Percentiles rank a stretch among this genome's conserved stretches.
These are phyloP conservation scores for Ophiosphaerella korrae DNA, from an alignment of 2,329 filamentous ascomycete species.

Conservation along the genomic window DNA sequence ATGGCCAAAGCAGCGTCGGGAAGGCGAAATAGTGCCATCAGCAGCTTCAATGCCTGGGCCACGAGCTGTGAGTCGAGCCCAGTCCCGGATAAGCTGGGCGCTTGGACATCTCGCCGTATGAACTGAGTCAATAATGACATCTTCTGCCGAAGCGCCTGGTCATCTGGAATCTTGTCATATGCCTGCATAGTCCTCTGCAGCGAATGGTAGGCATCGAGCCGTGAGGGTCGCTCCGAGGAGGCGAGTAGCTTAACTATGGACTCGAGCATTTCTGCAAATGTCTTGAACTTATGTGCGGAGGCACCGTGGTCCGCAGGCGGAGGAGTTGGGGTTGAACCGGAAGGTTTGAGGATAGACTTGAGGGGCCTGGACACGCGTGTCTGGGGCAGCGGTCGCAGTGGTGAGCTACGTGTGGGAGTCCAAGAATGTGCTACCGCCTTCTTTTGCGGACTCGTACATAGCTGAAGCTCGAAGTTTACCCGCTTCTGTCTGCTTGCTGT, in stretches of 20 bases:
- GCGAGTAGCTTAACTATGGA: constrained; percentile 82
- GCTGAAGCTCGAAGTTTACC: constrained; percentile 69
- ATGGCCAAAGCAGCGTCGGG: constrained; percentile 72
- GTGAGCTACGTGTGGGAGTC: constrained; percentile 48
- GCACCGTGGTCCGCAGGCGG: constrained; percentile 45
- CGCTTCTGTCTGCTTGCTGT: constrained; percentile 43
- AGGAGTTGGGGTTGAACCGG: constrained; percentile 48
- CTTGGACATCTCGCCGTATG: constrained; percentile 78
- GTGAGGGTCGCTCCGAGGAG: constrained; percentile 71
- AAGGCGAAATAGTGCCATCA: constrained; percentile 77
- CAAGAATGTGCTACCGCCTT: constrained; percentile 27
- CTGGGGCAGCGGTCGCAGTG: constrained; percentile 54
- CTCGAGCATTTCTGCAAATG: constrained; percentile 80
- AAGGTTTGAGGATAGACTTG: constrained; percentile 84
- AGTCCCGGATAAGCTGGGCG: constrained; percentile 61
- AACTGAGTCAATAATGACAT: constrained; percentile 79
- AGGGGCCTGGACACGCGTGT: constrained; percentile 60
- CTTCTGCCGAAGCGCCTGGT: constrained; percentile 62
- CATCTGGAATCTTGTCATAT: constrained; percentile 75
- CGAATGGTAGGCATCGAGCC: constrained; percentile 84
- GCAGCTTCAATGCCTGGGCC: constrained; percentile 77
- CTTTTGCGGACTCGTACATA: constrained; percentile 61
- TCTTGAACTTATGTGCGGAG: constrained; percentile 57
- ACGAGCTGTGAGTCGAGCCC: constrained; percentile 70
- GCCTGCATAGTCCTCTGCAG: constrained; percentile 76